Conservation (phyloP, 208 protist genomes). For the Crithidia acanthocephali region DNA sequence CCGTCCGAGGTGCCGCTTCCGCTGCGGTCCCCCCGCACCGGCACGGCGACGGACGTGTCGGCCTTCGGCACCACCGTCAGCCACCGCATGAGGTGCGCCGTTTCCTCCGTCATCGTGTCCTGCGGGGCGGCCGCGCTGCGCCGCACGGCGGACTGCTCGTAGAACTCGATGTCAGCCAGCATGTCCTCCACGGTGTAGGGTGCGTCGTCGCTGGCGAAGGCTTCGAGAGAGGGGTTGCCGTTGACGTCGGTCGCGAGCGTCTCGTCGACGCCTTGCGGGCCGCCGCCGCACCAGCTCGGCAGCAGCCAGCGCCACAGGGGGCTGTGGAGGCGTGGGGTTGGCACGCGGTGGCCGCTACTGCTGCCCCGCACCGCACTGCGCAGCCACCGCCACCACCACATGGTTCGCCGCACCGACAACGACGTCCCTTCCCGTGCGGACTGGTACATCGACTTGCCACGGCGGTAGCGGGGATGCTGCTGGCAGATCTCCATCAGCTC, state of each 20-base stretch:
- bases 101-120: slow-evolving; percentile 21
- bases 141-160: slow-evolving; percentile 32
- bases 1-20: not conserved
- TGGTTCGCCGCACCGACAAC: slow-evolving; percentile 21
- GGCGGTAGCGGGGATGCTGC: slow-evolving; percentile 21
- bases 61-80: slow-evolving; percentile 16
- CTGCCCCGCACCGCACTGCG: slow-evolving; percentile 26
- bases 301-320: slow-evolving; percentile 32
- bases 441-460: slow-evolving; percentile 14
- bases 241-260: not conserved
- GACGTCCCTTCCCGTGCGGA: slow-evolving; percentile 3
- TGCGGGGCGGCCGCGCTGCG: slow-evolving; percentile 31
- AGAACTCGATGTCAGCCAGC: slow-evolving; percentile 27
- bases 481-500: slow-evolving; percentile 41
- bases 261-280: not conserved
- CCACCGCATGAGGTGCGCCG: slow-evolving; percentile 31
- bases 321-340: slow-evolving; percentile 16
- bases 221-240: not conserved
- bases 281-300: slow-evolving; percentile 17
- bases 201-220: not conserved
- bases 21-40: not conserved
- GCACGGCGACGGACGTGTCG: slow-evolving; percentile 1
- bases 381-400: slow-evolving; percentile 31
- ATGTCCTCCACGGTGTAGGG: slow-evolving; percentile 14
- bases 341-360: slow-evolving; percentile 15